phyloP scores from a whole-genome alignment of 441 rosid species.

The Brassica balearica region DNA sequence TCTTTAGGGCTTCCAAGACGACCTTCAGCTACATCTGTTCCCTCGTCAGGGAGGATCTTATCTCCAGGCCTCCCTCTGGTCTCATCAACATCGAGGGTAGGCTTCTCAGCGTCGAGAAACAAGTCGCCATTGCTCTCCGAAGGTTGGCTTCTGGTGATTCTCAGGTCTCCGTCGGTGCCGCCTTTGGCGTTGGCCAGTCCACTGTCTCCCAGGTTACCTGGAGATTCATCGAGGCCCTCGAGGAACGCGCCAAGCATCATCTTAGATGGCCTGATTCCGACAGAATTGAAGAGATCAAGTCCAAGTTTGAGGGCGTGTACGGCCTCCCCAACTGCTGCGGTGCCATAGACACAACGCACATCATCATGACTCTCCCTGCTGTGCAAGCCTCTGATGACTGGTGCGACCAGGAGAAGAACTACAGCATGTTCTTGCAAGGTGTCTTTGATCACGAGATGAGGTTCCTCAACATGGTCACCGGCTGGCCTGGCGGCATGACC shows the following conservation, averaged over 20 bases:
- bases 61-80: slow-evolving; percentile 93
- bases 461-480: slow-evolving; percentile 85
- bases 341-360: slow-evolving; percentile 84
- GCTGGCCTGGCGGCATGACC: slow-evolving; percentile 95
- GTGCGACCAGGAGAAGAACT: slow-evolving; percentile 90
- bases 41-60: slow-evolving; percentile 86
- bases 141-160: slow-evolving; percentile 96
- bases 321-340: slow-evolving; percentile 93
- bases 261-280: slow-evolving; percentile 81
- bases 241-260: slow-evolving; percentile 88
- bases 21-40: slow-evolving; percentile 88
- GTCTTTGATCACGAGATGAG: slow-evolving; percentile 86
- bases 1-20: slow-evolving; percentile 83
- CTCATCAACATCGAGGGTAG: slow-evolving; percentile 97
- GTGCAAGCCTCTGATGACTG: slow-evolving; percentile 95
- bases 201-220: slow-evolving; percentile 97
- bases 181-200: slow-evolving; percentile 94
- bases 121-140: slow-evolving; percentile 89
- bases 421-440: slow-evolving; percentile 91
- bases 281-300: slow-evolving; percentile 72
- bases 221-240: slow-evolving; percentile 94
- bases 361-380: slow-evolving; percentile 92
- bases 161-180: slow-evolving; percentile 93
- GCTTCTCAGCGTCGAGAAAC: slow-evolving; percentile 94
- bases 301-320: slow-evolving; percentile 59